Percentiles rank a stretch among this genome's conserved stretches.
Conservation (phyloP, 345 rosid species). For the Eucalyptus curtisii region DNA sequence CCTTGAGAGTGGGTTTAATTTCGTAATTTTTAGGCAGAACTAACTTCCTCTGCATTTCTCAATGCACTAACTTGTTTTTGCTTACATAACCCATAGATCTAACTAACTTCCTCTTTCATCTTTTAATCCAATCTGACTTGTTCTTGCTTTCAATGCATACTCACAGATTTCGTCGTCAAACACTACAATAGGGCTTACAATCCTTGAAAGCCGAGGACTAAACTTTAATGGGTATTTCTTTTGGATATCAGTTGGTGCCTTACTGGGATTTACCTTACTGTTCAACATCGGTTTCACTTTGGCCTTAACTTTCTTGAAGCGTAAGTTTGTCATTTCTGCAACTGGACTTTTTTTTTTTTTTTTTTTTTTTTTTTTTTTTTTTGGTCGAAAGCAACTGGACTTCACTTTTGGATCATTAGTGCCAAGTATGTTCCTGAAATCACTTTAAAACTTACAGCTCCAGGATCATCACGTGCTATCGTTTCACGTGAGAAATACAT, state of each 20-base stretch:
- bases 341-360: too few relatives aligned
- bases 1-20: neutral
- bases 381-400: neutral
- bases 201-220: constrained; percentile 48
- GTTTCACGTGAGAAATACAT: constrained; percentile 47
- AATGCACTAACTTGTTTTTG: neutral
- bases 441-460: constrained; percentile 32
- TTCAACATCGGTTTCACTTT: constrained; percentile 49
- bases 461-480: constrained; percentile 49
- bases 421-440: neutral
- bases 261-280: constrained; percentile 40
- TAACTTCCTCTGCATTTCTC: neutral
- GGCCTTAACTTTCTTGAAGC: constrained; percentile 56
- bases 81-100: neutral
- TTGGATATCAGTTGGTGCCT: constrained; percentile 59
- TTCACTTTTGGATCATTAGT: neutral
- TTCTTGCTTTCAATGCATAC: neutral
- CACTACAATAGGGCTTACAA: constrained; percentile 37
- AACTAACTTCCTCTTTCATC: neutral
- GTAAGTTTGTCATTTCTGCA: constrained; percentile 20
- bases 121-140: neutral
- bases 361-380: too few relatives aligned
- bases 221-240: constrained; percentile 34
- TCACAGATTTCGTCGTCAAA: constrained; percentile 14
- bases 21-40: neutral